Percentiles rank a stretch among this genome's conserved stretches.
phyloP scores from a whole-genome alignment of 768 basidiomycete genomes.

The Lactifluus rugatus region DNA sequence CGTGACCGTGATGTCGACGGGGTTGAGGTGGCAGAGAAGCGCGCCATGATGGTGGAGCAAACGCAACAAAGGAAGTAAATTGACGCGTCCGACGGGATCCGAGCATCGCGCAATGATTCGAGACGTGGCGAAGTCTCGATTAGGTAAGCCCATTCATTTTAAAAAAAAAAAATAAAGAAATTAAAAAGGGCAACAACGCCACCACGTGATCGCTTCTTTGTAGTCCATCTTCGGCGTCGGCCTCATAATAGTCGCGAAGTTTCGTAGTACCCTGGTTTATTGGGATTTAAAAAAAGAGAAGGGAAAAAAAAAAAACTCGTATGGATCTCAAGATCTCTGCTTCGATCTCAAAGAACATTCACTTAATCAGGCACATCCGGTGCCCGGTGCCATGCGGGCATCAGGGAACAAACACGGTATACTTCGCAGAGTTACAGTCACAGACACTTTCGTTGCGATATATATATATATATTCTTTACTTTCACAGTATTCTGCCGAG shows the following conservation, averaged over 20 bases:
- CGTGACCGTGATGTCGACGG: conserved; percentile 11
- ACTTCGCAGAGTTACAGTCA: too few species aligned
- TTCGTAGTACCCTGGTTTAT: neutral
- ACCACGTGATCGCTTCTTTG: conserved; percentile 13
- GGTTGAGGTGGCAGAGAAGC: conserved; percentile 18
- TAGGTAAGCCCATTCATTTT: conserved; percentile 3
- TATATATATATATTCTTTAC: conserved; percentile 2
- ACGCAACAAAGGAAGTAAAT: conserved; percentile 8
- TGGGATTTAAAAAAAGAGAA: neutral
- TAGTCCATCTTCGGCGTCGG: conserved; percentile 10
- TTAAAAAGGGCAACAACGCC: conserved; percentile 4
- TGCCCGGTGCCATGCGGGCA: conserved; percentile 11
- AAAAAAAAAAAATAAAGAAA: neutral
- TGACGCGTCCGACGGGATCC: conserved; percentile 7
- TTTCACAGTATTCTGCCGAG: conserved; percentile 8
- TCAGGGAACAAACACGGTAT: conserved; percentile 8
- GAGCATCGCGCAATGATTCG: conserved; percentile 12
- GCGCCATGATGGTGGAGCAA: conserved; percentile 10
- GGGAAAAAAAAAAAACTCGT: conserved; percentile 7
- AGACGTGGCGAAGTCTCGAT: conserved; percentile 12
- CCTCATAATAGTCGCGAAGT: conserved; percentile 2
- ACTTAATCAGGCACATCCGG: conserved; percentile 17
- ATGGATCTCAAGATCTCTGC: conserved; percentile 11
- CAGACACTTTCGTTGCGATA: conserved; percentile 4
- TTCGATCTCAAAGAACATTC: conserved; percentile 17